These are phyloP conservation scores for Beta macrorhiza DNA, from an alignment of 179 eudicot genomes.

Conservation along the genomic window DNA sequence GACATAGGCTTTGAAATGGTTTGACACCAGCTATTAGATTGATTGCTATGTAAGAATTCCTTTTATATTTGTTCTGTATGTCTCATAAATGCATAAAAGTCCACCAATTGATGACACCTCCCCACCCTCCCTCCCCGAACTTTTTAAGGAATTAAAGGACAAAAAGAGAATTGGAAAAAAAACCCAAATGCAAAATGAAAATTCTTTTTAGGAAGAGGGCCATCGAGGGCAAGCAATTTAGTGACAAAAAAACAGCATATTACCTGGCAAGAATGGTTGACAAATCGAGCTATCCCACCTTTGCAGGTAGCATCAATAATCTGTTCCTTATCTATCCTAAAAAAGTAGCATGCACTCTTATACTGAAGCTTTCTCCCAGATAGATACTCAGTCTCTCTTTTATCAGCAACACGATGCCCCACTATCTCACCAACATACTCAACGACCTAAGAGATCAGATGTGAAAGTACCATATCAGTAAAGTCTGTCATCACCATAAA, in stretches of 20 bases:
- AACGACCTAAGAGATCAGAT: constrained; percentile 48
- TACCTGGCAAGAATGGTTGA: constrained; percentile 84
- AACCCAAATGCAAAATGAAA: neutral
- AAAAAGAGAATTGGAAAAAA: neutral
- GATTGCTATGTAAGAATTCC: too few species aligned
- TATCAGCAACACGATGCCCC: constrained; percentile 76
- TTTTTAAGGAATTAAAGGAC: too few species aligned
- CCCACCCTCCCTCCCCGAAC: neutral
- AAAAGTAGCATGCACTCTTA: constrained; percentile 82
- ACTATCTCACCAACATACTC: constrained; percentile 83
- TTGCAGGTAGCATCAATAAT: constrained; percentile 78
- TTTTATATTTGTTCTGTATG: neutral
- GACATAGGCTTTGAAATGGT: too few species aligned
- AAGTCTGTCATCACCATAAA: neutral
- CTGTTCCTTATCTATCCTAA: constrained; percentile 73
- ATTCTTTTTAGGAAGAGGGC: neutral
- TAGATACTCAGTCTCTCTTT: constrained; percentile 66
- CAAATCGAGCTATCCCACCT: constrained; percentile 86
- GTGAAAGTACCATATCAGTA: neutral
- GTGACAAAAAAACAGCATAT: constrained; percentile 11
- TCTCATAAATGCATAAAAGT: neutral
- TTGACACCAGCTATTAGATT: too few species aligned
- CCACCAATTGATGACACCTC: neutral
- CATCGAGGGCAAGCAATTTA: neutral
- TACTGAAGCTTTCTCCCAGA: constrained; percentile 61